Evolutionary conservation across 2,329 filamentous ascomycete species (phyloP), one percentile per base, ranked within the genome.

Genomic region (Ophiostoma pallidulum): DNA sequence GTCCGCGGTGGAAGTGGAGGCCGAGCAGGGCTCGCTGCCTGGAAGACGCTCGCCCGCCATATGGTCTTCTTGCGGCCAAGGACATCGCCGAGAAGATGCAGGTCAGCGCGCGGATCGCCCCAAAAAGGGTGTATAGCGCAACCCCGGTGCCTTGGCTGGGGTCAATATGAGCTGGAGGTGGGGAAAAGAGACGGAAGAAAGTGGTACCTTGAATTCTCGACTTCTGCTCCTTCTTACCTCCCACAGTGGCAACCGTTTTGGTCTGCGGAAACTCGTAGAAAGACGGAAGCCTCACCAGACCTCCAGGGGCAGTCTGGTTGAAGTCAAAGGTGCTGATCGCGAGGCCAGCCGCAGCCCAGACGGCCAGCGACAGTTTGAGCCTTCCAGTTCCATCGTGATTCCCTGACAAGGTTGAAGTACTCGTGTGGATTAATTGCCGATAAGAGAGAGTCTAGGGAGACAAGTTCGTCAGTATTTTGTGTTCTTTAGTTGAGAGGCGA

Each of bases 21-120:
- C n/a, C n/a, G n/a, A n/a, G n/a, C n/a, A n/a, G n/a, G n/a, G n/a
- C n/a, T n/a, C n/a, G n/a, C n/a, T n/a, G n/a, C 42, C 26, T 61
- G 51, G 13, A 62, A 38, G 4, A 51, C 19, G 3, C 54, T 51
- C 12, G 58, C 59, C 12, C 56, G 36, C 29, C 58, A 47, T 14
- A 62, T 50, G 8, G 57, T 56, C 6, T 58, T 53, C 41, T 59
- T 60, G 32, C 59, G 58, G n/a, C 60, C 59, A 8, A 62, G 50
- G 16, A 19, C 26, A 13, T 42, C 40, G 16, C 40, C 40, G 8
- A 42, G 28, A 4, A 20, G 14, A 42, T 42, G 40, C 40, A 42
- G 10, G 18, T 20, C 16, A 42, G 16, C 24, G n/a, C 26, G 29
- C 40, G 26, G 20, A 42, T 31, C n/a, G 28, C 26, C 13, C 40